Percentiles rank a stretch among this genome's conserved stretches.
phyloP scores from a whole-genome alignment of 768 basidiomycete species.

The Gloeostereum incarnatum region DNA sequence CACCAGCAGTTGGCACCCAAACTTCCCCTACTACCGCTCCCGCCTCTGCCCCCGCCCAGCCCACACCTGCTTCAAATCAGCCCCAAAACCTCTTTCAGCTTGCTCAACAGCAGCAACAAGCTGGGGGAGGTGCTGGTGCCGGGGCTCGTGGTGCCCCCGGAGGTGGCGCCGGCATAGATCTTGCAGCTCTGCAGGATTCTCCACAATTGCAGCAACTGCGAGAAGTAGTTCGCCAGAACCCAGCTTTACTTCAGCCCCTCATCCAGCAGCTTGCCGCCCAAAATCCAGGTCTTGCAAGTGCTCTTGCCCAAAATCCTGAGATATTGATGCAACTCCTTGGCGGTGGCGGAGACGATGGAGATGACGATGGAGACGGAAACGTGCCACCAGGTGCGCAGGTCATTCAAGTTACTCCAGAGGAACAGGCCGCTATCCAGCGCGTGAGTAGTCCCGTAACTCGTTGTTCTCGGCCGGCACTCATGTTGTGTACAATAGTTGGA shows the following conservation, averaged over 20 bases:
- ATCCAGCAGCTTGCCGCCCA: conserved; percentile 70
- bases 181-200: conserved; percentile 47
- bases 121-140: conserved; percentile 18
- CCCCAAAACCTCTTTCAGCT: conserved; percentile 89
- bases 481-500: conserved; percentile 78
- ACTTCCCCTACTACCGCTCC: conserved; percentile 23
- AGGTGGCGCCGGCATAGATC: conserved; percentile 25
- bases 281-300: conserved; percentile 71
- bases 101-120: conserved; percentile 39
- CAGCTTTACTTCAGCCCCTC: conserved; percentile 65
- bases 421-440: conserved; percentile 80
- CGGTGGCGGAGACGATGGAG: conserved; percentile 25
- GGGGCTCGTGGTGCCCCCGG: conserved; percentile 26
- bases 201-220: conserved; percentile 70
- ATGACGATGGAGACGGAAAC: conserved; percentile 30
- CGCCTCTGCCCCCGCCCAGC: conserved; percentile 19
- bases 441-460: conserved; percentile 35
- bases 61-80: conserved; percentile 25
- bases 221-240: conserved; percentile 66
- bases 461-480: background rate
- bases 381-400: conserved; percentile 47
- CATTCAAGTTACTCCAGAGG: conserved; percentile 77
- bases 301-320: conserved; percentile 65
- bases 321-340: conserved; percentile 57
- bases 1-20: conserved; percentile 28